Conservation (phyloP, 2,329 filamentous ascomycete species). For the Claviceps pazoutovae region DNA sequence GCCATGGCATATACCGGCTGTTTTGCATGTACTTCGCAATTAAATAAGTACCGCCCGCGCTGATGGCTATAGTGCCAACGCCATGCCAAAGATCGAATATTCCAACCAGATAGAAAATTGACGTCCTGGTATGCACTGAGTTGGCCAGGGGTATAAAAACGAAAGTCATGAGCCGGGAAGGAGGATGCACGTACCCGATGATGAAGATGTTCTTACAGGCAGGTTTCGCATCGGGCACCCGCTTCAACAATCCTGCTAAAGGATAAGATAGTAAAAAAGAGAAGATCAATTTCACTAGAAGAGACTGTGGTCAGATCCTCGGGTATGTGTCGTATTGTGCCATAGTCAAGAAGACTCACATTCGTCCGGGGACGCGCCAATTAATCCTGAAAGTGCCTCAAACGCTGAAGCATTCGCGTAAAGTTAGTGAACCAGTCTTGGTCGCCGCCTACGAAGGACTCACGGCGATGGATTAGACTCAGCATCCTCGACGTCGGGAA, state of each 20-base stretch:
- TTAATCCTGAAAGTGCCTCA: conserved; percentile 16
- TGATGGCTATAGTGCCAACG: conserved; percentile 63
- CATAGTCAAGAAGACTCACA: conserved; percentile 13
- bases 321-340: not conserved
- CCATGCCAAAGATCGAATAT: conserved; percentile 89
- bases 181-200: conserved; percentile 43
- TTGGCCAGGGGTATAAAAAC: not conserved
- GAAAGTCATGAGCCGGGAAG: not conserved
- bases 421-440: not conserved
- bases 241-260: conserved; percentile 74
- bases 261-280: conserved; percentile 89
- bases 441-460: conserved; percentile 3
- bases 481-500: conserved; percentile 7
- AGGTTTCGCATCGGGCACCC: conserved; percentile 73
- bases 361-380: conserved; percentile 25
- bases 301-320: not conserved
- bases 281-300: conserved; percentile 76
- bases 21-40: conserved; percentile 67
- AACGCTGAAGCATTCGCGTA: conserved; percentile 15
- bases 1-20: conserved; percentile 94
- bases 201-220: conserved; percentile 80
- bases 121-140: conserved; percentile 37
- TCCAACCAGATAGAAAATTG: conserved; percentile 82
- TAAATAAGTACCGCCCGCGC: conserved; percentile 63
- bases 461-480: conserved; percentile 11